Base-by-base conservation (phyloP, 371 early-diverging fungal species). In the Sporodiniella umbellata region DNA sequence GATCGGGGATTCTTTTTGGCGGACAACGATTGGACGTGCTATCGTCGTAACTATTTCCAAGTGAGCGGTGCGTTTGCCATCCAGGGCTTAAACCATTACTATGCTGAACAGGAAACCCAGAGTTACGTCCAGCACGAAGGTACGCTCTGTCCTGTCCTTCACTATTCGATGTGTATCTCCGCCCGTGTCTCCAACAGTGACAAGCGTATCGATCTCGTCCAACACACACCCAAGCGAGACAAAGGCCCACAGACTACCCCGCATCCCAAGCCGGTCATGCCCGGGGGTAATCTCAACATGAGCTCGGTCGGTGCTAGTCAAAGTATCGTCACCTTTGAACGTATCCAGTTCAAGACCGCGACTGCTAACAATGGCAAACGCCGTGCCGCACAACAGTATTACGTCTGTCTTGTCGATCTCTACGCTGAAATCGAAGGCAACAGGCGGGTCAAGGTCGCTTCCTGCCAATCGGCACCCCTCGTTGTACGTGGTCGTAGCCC, bases 401-500 rank as follows among this genome's bases (percentile, higher is more conserved):
- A 92, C 58, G 79, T 86, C 24, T 74, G 92, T 37, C 60, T 76
- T 33, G 77, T 90, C 1, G 84, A 87, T 40, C 66, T 93, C 12
- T 82, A 70, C 60, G 92, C 88, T 12, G 82, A 85, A 54, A 73
- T 75, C 28, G 83, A 78, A 14, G 60, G 62, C 10, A 82, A 80
- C 39, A 58, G 62, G 18, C 57, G 61, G 28, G 48, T 81, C 24
- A 58, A 73, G 35, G 78, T 95, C 6, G 95, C 93, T 1, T 73
- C 72, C 4, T 75, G 81, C 14, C 80, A 85, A 58, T 92, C 93
- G 4, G 85, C 87, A 11, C 88, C 87, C 10, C 67, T 96, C 14
- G 93, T 96, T 7, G 97, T 96, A 3, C 86, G 97, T 51, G 96
- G 97, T 22, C 85, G 96, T 23, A 87, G 92, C 33, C 96, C 97